phyloP scores from a whole-genome alignment of 768 basidiomycete genomes.

The Mycena belliarum region DNA sequence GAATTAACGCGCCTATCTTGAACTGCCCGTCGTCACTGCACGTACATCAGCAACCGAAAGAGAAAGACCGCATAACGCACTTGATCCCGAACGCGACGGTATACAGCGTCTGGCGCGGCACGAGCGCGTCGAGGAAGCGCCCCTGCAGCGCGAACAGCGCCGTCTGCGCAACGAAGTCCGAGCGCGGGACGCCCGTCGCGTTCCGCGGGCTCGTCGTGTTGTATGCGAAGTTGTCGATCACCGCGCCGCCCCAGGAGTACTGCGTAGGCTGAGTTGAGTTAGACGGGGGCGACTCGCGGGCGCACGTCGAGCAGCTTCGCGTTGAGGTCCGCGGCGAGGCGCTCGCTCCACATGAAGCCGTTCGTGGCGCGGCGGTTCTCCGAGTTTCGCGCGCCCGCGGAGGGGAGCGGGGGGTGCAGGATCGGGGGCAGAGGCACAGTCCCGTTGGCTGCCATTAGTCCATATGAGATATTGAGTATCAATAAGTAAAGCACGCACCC shows the following conservation, averaged over 20 bases:
- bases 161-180: constrained; percentile 32
- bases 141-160: constrained; percentile 32
- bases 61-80: constrained; percentile 20
- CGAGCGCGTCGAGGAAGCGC: constrained; percentile 28
- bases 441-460: constrained; percentile 36
- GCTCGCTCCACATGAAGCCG: constrained; percentile 35
- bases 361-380: constrained; percentile 32
- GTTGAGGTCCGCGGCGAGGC: constrained; percentile 29
- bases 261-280: constrained; percentile 1
- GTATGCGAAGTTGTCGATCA: constrained; percentile 35
- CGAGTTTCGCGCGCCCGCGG: constrained; percentile 30
- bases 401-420: constrained; percentile 33
- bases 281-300: background rate
- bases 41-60: too few relatives aligned
- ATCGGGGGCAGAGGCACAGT: constrained; percentile 34
- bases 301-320: constrained; percentile 33
- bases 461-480: too few relatives aligned
- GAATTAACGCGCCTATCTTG: constrained; percentile 20
- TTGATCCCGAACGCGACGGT: constrained; percentile 35
- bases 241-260: constrained; percentile 37
- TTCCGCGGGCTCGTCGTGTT: constrained; percentile 33
- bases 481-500: constrained; percentile 9
- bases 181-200: constrained; percentile 25
- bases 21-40: constrained; percentile 30
- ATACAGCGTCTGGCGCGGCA: constrained; percentile 31